phyloP scores from a whole-genome alignment of 2,329 filamentous ascomycete species.

The Aspergillus tanneri region DNA sequence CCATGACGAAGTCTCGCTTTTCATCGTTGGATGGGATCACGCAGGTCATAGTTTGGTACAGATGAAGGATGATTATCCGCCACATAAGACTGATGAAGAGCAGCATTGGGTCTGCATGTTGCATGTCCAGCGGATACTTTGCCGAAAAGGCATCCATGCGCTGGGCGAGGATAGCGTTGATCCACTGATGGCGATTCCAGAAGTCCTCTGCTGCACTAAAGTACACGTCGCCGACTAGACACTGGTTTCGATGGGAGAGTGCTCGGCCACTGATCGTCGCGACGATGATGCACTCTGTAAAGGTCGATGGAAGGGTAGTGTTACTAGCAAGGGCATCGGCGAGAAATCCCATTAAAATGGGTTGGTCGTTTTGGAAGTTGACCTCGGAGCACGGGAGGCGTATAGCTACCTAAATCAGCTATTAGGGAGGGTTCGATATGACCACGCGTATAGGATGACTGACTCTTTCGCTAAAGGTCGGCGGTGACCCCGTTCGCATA shows the following conservation, averaged over 20 bases:
- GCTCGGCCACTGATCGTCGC: conserved; percentile 14
- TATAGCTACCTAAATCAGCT: not conserved
- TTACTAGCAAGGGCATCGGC: not conserved
- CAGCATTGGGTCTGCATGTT: not conserved
- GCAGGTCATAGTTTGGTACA: not conserved
- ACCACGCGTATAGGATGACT: too few relatives aligned
- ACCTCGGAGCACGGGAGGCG: conserved; percentile 2
- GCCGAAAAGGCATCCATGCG: conserved; percentile 1
- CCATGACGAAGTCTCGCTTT: not conserved
- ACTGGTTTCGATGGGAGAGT: conserved; percentile 6
- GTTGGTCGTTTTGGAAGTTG: conserved; percentile 3
- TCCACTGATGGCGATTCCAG: conserved; percentile 2
- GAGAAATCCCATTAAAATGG: not conserved
- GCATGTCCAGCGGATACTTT: not conserved
- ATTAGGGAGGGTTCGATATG: not conserved
- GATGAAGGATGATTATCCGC: conserved; percentile 1
- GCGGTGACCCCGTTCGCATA: conserved; percentile 26
- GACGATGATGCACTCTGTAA: conserved; percentile 28
- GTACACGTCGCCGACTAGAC: not conserved
- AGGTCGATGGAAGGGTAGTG: conserved; percentile 13
- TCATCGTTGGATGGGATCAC: not conserved
- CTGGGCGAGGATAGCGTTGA: not conserved
- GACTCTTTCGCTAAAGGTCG: conserved; percentile 36
- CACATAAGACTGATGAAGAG: not conserved
- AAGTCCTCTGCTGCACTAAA: not conserved